Conservation (phyloP, 441 rosid genomes). For the Raphanus hybrid region DNA sequence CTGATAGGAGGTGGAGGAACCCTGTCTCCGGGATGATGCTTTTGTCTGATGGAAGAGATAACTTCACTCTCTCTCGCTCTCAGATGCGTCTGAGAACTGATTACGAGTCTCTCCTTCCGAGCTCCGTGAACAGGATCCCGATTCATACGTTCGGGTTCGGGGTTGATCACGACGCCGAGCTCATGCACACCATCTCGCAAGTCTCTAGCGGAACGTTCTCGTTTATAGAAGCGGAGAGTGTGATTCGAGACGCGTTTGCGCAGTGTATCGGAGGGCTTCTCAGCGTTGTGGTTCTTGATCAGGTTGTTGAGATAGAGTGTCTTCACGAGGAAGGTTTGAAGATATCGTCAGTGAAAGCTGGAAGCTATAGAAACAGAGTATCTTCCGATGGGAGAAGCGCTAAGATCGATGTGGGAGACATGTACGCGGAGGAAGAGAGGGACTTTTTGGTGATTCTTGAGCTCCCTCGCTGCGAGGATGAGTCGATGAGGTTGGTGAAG, state of each 20-base stretch:
- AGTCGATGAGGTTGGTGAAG: constrained; percentile 54
- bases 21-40: constrained; percentile 43
- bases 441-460: constrained; percentile 66
- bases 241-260: constrained; percentile 47
- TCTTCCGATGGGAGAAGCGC: constrained; percentile 31
- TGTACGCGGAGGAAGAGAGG: constrained; percentile 53
- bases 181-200: constrained; percentile 38
- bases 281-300: constrained; percentile 44
- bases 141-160: constrained; percentile 46
- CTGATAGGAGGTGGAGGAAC: constrained; percentile 41
- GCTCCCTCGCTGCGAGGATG: constrained; percentile 47
- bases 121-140: constrained; percentile 28
- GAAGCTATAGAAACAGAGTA: constrained; percentile 39
- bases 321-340: constrained; percentile 23
- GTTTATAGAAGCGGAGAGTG: constrained; percentile 40
- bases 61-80: constrained; percentile 19
- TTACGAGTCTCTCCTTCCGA: constrained; percentile 40
- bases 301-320: constrained; percentile 38
- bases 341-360: constrained; percentile 37
- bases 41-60: constrained; percentile 44
- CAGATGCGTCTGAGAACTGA: constrained; percentile 21
- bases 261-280: constrained; percentile 48
- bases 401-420: constrained; percentile 39
- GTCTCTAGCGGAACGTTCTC: constrained; percentile 44
- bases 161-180: constrained; percentile 40